Evolutionary conservation across 352 stramenopile genomes (phyloP).

Genomic region (Globisporangium ultimum): DNA sequence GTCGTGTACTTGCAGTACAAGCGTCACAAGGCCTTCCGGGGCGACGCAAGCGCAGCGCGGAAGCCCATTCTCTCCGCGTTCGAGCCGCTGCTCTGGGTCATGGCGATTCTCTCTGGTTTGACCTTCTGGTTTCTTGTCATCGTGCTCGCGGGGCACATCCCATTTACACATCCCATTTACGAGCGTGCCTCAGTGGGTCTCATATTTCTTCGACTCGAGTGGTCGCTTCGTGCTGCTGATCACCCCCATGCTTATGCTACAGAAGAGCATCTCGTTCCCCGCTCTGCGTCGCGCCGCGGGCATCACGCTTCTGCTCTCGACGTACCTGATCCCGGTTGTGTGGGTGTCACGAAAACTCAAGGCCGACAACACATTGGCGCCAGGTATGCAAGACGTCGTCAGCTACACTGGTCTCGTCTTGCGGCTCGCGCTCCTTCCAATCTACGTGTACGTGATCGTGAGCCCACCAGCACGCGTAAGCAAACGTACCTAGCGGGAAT

Average conservation of each 20-base stretch:
- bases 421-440: no score
- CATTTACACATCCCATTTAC: background rate
- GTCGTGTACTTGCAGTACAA: slow-evolving; percentile 41
- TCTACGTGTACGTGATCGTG: no score
- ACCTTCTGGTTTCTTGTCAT: background rate
- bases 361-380: no score
- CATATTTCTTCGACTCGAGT: slow-evolving; percentile 27
- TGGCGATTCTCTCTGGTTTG: slow-evolving; percentile 20
- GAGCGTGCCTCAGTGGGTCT: background rate
- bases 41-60: slow-evolving; percentile 34
- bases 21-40: slow-evolving; percentile 30
- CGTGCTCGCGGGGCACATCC: background rate
- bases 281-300: slow-evolving; percentile 16
- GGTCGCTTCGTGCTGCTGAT: slow-evolving; percentile 8
- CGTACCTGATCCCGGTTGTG: slow-evolving; percentile 30
- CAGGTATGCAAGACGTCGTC: no score
- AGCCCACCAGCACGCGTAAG: no score
- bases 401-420: no score
- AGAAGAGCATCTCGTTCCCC: slow-evolving; percentile 12
- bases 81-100: slow-evolving; percentile 48
- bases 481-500: no score
- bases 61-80: slow-evolving; percentile 55
- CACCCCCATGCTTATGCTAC: slow-evolving; percentile 10
- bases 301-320: slow-evolving; percentile 18
- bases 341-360: background rate